Evolutionary conservation across 2,329 filamentous ascomycete genomes (phyloP).

Genomic region (Nothomitra cinnamomea): DNA sequence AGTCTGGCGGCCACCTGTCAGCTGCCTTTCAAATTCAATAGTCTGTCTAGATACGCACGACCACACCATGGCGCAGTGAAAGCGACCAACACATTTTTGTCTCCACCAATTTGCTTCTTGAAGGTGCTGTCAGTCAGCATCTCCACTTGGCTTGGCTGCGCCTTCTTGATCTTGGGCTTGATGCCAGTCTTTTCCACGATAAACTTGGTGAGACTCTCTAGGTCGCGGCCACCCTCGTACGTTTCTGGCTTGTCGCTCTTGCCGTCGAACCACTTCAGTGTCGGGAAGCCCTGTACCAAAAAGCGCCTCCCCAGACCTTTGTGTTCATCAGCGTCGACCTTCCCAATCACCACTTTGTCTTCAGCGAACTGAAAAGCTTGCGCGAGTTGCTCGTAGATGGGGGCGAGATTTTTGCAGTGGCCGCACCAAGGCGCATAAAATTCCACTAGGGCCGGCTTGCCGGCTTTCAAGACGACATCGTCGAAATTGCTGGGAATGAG

Average conservation of each 20-base stretch:
- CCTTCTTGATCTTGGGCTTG: constrained; percentile 59
- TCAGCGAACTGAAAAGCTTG: constrained; percentile 53
- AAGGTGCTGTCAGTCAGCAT: constrained; percentile 71
- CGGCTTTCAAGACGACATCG: constrained; percentile 69
- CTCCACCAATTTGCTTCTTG: constrained; percentile 57
- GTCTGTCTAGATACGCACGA: constrained; percentile 46
- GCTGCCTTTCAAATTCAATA: not conserved
- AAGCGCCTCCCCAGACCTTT: constrained; percentile 70
- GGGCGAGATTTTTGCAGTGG: constrained; percentile 95
- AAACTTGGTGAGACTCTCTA: constrained; percentile 70
- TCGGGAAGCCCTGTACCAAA: constrained; percentile 87
- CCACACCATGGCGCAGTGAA: constrained; percentile 99
- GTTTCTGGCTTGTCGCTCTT: constrained; percentile 74
- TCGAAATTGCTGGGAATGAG: constrained; percentile 87
- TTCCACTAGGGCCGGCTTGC: constrained; percentile 90
- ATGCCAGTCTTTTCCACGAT: constrained; percentile 75
- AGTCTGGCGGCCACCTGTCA: constrained; percentile 42
- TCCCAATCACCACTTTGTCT: constrained; percentile 71
- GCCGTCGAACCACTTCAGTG: constrained; percentile 93
- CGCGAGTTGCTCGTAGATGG: constrained; percentile 84
- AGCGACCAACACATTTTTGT: constrained; percentile 83
- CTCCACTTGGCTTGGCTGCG: constrained; percentile 56
- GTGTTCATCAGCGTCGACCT: constrained; percentile 89
- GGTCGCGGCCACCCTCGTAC: constrained; percentile 72
- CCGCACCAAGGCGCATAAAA: constrained; percentile 99